A percentile compares a stretch with the other conserved stretches of the same genome.
Evolutionary conservation across 495 filamentous ascomycete species (phyloP).

Genomic region (Daldinia loculata): DNA sequence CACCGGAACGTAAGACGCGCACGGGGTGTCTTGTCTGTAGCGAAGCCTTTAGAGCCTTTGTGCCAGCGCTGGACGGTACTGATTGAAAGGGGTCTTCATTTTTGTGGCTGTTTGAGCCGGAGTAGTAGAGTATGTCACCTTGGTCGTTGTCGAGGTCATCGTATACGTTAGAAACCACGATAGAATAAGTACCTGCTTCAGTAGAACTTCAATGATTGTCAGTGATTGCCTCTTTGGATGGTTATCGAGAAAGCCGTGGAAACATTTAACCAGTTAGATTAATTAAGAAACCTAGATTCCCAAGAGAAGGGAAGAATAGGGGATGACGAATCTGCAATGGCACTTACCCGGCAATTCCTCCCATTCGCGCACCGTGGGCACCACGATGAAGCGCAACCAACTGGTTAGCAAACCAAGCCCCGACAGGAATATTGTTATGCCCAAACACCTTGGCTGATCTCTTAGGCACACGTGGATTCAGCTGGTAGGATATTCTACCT

Average conservation of each 20-base stretch:
- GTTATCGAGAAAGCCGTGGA: neutral
- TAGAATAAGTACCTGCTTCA: slow-evolving; percentile 54
- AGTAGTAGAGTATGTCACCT: slow-evolving; percentile 58
- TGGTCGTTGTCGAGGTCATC: slow-evolving; percentile 55
- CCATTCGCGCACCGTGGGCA: slow-evolving; percentile 56
- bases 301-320: neutral
- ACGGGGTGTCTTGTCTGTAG: slow-evolving; percentile 44
- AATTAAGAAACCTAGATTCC: neutral
- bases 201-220: neutral
- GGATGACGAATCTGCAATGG: neutral
- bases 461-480: slow-evolving; percentile 41
- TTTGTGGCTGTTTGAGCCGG: slow-evolving; percentile 49
- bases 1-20: slow-evolving; percentile 56
- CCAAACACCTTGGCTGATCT: slow-evolving; percentile 52
- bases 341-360: slow-evolving; percentile 56
- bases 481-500: slow-evolving; percentile 32
- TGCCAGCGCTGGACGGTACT: slow-evolving; percentile 40
- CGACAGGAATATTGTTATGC: slow-evolving; percentile 54
- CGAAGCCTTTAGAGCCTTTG: slow-evolving; percentile 50
- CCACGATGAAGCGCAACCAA: slow-evolving; percentile 58
- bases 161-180: slow-evolving; percentile 55
- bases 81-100: slow-evolving; percentile 39
- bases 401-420: slow-evolving; percentile 63
- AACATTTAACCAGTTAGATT: neutral
- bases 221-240: neutral